These are phyloP conservation scores for Umbelopsis ramanniana DNA, from an alignment of 192 early-diverging fungal genomes.

Conservation along the genomic window DNA sequence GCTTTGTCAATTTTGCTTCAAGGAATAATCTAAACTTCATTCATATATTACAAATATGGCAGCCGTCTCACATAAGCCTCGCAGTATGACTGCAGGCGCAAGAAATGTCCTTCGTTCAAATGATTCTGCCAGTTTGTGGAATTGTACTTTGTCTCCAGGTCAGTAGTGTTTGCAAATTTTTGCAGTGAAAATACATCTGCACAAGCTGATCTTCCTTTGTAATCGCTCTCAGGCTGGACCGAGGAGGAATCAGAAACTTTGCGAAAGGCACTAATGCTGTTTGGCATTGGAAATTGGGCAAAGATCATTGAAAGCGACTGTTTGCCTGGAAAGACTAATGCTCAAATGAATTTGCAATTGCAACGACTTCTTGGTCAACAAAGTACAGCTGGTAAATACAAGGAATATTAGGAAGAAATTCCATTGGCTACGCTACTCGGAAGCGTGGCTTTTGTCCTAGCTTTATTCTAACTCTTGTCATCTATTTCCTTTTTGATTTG, in stretches of 20 bases:
- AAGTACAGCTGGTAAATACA: conserved; percentile 78
- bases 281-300: conserved; percentile 96
- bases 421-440: background rate
- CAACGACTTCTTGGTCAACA: conserved; percentile 96
- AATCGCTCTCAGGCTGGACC: conserved; percentile 72
- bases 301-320: conserved; percentile 90
- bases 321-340: conserved; percentile 94
- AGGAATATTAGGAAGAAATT: too few relatives aligned
- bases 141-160: conserved; percentile 90
- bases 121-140: conserved; percentile 94
- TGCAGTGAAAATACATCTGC: background rate
- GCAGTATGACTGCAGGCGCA: conserved; percentile 88
- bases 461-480: too few relatives aligned
- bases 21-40: background rate
- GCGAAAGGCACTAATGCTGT: conserved; percentile 82
- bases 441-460: too few relatives aligned
- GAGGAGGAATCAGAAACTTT: conserved; percentile 82
- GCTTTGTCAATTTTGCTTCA: too few relatives aligned
- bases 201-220: background rate
- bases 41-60: background rate
- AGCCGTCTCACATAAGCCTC: conserved; percentile 57
- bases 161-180: background rate
- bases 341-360: conserved; percentile 95
- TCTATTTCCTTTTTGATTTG: background rate
- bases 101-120: conserved; percentile 91